Base-by-base conservation (phyloP, 352 stramenopile genomes). In the Pythium vanterpoolii region DNA sequence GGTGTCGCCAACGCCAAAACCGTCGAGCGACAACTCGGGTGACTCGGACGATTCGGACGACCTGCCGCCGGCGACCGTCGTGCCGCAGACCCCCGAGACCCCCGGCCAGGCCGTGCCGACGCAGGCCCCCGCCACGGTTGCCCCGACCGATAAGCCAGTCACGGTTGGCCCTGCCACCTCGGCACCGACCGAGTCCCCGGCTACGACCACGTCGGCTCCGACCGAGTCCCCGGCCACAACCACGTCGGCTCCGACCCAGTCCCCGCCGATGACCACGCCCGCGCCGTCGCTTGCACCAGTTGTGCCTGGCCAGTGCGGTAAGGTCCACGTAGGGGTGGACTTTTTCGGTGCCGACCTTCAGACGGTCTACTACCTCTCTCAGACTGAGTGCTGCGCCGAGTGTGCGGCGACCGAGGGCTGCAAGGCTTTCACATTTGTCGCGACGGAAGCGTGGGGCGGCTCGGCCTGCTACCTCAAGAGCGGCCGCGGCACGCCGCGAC, bases 281-380 rank as follows among this genome's bases (percentile, higher is more conserved):
- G 51, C 86, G 77, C 49, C 34, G 49, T 5, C 60, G 38, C 3
- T 34, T 52, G 0, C 62, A 72, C 52, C 21, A 60, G 69, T 49
- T 82, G 75, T 52, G 68, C 50, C 13, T 54, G 50, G 24, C 73
- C 76, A 48, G 33, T 7, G 31, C 38, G 16, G 31, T 11, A 36
- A 36, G 31, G 6, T 36, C 31, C 31, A 70, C 10, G 64, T 59
- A 18, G 60, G 68, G 43, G 57, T 78, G 5, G 74, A 84, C 61
- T 84, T 71, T 36, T 68, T 62, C 59, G 74, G 74, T 49, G 60
- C 71, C 44, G 72, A 84, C 52, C 19, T 84, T 14, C 6, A 36
- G 6, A 36, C 53, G 34, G 48, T 66, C 16, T 58, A 61, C 49
- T 33, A 24, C 13, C 28, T 36, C 7, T 40, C 26, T 3, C 56